These are phyloP conservation scores for Aspergillus tubingensis DNA, from an alignment of 2,329 filamentous ascomycete genomes.

Conservation along the genomic window DNA sequence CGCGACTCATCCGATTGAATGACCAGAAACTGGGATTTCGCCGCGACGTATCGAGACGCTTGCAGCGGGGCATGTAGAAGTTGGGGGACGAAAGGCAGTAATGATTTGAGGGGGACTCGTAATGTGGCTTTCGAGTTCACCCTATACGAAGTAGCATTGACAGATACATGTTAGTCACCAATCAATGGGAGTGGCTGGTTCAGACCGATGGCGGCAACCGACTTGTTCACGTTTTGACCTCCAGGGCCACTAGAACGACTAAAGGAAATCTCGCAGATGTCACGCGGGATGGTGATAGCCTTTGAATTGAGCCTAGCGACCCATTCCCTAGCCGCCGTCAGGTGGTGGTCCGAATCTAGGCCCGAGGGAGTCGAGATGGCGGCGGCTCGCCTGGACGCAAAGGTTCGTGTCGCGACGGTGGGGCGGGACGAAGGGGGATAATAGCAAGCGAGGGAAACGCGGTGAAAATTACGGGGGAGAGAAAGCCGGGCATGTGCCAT, in stretches of 20 bases:
- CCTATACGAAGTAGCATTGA: constrained; percentile 42
- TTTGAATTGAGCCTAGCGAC: constrained; percentile 55
- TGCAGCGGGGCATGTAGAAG: constrained; percentile 56
- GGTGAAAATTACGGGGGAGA: constrained; percentile 9
- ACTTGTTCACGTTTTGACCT: constrained; percentile 72
- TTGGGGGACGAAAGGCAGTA: constrained; percentile 57
- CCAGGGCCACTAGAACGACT: constrained; percentile 66
- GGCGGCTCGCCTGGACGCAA: constrained; percentile 30
- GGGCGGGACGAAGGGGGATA: constrained; percentile 11
- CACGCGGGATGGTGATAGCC: constrained; percentile 52
- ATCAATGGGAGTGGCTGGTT: background rate
- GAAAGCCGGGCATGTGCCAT: constrained; percentile 4
- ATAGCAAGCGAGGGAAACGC: constrained; percentile 10
- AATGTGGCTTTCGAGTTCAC: constrained; percentile 69
- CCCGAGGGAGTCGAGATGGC: constrained; percentile 11
- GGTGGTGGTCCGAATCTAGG: constrained; percentile 31
- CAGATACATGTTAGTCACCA: background rate
- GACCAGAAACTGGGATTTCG: constrained; percentile 55
- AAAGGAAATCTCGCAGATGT: constrained; percentile 61
- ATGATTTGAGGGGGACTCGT: constrained; percentile 53
- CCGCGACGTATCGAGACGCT: constrained; percentile 57
- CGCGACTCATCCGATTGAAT: constrained; percentile 66
- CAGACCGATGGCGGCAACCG: constrained; percentile 27
- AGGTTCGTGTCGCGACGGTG: constrained; percentile 24
- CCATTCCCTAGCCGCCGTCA: constrained; percentile 57